Percentiles rank a stretch among this genome's conserved stretches.
Conservation (phyloP, 202 grass and related monocot species). For the Hordeum pubiflorum region DNA sequence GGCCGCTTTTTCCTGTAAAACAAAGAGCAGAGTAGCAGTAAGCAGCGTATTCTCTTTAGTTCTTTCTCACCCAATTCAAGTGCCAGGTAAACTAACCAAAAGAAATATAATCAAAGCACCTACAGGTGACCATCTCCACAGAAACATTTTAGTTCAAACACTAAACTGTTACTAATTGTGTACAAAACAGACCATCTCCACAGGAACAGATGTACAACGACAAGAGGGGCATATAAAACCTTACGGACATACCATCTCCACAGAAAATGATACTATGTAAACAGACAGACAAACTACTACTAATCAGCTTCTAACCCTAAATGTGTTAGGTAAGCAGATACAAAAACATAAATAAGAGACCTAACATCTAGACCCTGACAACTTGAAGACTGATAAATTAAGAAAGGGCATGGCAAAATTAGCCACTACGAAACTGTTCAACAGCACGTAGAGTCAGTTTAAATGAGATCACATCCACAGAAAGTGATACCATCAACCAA, state of each 20-base stretch:
- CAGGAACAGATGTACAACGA: not conserved
- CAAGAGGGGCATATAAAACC: not conserved
- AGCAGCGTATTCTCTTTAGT: not conserved
- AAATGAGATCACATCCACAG: not conserved
- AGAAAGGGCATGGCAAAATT: not conserved
- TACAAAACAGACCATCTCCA: conserved; percentile 1
- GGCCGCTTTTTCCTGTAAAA: conserved; percentile 59
- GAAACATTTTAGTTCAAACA: not conserved
- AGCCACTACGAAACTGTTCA: not conserved
- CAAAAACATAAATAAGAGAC: not conserved
- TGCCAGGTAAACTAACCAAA: too few relatives aligned
- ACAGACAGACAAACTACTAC: too few relatives aligned
- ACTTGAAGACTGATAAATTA: not conserved
- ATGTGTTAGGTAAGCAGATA: not conserved
- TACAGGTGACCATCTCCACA: not conserved
- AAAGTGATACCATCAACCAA: not conserved
- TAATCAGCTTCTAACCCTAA: not conserved
- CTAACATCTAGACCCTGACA: not conserved
- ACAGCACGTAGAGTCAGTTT: not conserved
- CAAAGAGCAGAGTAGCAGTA: not conserved
- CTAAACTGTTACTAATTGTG: not conserved
- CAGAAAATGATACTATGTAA: not conserved
- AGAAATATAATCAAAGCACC: not conserved
- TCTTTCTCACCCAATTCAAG: not conserved
- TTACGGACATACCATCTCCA: conserved; percentile 2